Evolutionary conservation across 345 rosid species (phyloP).

Genomic region (Sisymbrium irio): DNA sequence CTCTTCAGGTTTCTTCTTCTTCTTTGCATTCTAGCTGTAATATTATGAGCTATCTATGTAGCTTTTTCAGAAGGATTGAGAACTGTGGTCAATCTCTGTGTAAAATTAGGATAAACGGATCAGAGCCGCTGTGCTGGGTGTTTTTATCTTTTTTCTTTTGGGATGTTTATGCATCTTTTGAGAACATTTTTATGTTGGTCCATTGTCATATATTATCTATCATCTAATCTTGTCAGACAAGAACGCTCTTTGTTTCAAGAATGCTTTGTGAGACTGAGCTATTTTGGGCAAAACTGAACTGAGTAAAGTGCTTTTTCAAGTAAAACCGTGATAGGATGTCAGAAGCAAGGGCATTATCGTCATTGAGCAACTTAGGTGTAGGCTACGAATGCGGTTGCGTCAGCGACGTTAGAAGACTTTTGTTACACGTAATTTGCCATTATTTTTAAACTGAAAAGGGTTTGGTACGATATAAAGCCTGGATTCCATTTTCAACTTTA

Average conservation of each 20-base stretch:
- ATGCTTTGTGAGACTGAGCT: background rate
- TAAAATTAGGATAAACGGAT: constrained; percentile 25
- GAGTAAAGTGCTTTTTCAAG: background rate
- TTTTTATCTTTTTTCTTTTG: background rate
- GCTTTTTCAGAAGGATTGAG: constrained; percentile 18
- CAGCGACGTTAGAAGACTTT: constrained; percentile 30
- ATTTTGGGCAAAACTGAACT: background rate
- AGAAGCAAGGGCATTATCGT: constrained; percentile 7
- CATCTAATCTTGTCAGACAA: constrained; percentile 12
- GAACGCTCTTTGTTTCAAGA: background rate
- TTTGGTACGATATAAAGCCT: background rate
- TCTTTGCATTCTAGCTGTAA: constrained; percentile 14
- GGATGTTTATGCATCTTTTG: constrained; percentile 17
- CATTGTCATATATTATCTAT: constrained; percentile 32
- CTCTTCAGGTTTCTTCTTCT: constrained; percentile 27
- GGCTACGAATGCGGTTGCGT: constrained; percentile 26
- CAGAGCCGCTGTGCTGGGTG: background rate
- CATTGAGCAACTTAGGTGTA: background rate
- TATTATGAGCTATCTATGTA: constrained; percentile 14
- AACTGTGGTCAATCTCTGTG: constrained; percentile 19
- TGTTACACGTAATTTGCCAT: constrained; percentile 21
- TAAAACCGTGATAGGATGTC: background rate
- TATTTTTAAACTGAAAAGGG: background rate
- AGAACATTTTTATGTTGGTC: constrained; percentile 22
- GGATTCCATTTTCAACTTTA: background rate